Conservation (phyloP, 345 rosid genomes). For the Lumnitzera littorea region DNA sequence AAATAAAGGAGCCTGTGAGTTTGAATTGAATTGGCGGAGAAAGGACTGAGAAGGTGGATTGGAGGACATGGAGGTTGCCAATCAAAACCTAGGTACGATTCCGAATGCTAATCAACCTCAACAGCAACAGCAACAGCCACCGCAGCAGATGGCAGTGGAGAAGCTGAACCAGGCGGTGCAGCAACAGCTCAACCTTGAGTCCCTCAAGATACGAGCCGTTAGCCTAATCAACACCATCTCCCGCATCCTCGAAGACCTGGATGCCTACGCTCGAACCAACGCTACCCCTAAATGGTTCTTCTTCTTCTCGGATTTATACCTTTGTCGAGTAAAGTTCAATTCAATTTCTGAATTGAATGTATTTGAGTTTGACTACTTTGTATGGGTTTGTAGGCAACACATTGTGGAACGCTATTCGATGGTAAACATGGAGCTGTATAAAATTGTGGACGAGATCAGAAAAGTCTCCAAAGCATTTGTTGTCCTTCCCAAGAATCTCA, state of each 20-base stretch:
- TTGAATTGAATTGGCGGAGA: too few relatives aligned
- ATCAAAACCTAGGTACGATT: conserved; percentile 3
- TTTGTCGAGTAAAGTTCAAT: background rate
- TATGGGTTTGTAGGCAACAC: conserved; percentile 59
- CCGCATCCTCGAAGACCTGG: conserved; percentile 89
- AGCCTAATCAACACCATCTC: conserved; percentile 74
- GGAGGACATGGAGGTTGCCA: conserved; percentile 16
- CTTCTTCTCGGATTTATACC: background rate
- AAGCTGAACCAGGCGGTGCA: conserved; percentile 57
- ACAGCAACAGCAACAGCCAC: conserved; percentile 26
- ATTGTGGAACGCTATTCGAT: conserved; percentile 81
- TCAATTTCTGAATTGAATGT: background rate
- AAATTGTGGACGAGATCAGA: conserved; percentile 75
- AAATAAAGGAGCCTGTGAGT: background rate
- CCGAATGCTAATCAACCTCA: conserved; percentile 9
- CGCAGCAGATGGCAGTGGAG: conserved; percentile 32
- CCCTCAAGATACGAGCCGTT: conserved; percentile 69
- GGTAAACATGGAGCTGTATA: conserved; percentile 93
- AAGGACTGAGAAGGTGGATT: background rate
- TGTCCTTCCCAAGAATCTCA: conserved; percentile 85
- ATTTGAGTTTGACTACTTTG: background rate
- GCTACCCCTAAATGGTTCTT: conserved; percentile 76
- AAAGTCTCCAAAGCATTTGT: conserved; percentile 80
- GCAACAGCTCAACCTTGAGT: conserved; percentile 69
- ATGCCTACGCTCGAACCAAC: conserved; percentile 63